A percentile compares a stretch with the other conserved stretches of the same genome.
Conservation (phyloP, 2,329 filamentous ascomycete genomes). For the Pyrenophora teres region DNA sequence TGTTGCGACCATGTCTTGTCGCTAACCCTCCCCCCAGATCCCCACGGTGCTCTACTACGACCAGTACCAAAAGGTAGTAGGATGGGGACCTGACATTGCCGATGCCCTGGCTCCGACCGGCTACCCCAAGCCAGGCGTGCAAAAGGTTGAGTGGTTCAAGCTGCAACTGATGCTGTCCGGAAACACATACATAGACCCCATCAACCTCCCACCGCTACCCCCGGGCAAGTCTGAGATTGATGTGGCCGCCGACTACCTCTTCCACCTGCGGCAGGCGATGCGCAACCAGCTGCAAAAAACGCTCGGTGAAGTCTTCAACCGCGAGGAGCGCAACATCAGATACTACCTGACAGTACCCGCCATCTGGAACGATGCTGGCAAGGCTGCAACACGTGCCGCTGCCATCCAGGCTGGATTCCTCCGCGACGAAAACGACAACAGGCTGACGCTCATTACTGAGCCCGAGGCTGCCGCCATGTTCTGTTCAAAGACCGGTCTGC, state of each 20-base stretch:
- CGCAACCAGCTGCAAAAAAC: slow-evolving; percentile 94
- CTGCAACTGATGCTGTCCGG: slow-evolving; percentile 97
- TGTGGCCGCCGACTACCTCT: slow-evolving; percentile 98
- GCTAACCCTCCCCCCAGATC: slow-evolving; percentile 64
- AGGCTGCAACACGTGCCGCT: slow-evolving; percentile 92
- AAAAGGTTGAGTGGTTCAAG: slow-evolving; percentile 99
- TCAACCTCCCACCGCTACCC: slow-evolving; percentile 95
- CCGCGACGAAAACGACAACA: slow-evolving; percentile 96
- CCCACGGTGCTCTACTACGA: slow-evolving; percentile 99
- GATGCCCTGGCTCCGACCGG: slow-evolving; percentile 95
- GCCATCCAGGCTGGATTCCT: slow-evolving; percentile 97
- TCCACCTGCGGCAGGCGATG: slow-evolving; percentile 97
- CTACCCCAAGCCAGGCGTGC: slow-evolving; percentile 95
- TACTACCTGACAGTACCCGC: slow-evolving; percentile 99
- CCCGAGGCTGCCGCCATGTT: slow-evolving; percentile 97
- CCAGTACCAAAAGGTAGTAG: slow-evolving; percentile 99
- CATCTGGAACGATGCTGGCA: slow-evolving; percentile 99
- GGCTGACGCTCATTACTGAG: slow-evolving; percentile 91
- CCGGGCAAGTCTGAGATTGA: slow-evolving; percentile 99
- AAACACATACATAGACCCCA: slow-evolving; percentile 98
- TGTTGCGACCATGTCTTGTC: not conserved
- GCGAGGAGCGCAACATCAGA: slow-evolving; percentile 96
- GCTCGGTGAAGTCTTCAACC: slow-evolving; percentile 93
- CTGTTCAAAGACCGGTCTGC: slow-evolving; percentile 92
- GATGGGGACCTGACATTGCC: slow-evolving; percentile 97